Conservation (phyloP, 2,329 filamentous ascomycete genomes). For the Botryosphaeria dothidea region DNA sequence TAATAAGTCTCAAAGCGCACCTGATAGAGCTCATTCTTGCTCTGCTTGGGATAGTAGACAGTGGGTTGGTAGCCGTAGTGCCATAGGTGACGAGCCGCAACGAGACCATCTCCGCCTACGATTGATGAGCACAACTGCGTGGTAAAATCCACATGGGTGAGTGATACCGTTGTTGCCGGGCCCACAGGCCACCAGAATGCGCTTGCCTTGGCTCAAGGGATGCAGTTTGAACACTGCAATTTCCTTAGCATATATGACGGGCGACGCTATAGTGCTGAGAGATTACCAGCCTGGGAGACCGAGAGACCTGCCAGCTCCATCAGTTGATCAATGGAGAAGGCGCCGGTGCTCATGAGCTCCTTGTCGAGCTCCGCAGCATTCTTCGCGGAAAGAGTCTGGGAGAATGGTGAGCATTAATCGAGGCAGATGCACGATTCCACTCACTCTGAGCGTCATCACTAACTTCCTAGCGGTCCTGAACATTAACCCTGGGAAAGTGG, state of each 20-base stretch:
- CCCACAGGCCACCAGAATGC: slow-evolving; percentile 86
- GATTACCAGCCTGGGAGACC: slow-evolving; percentile 81
- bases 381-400: slow-evolving; percentile 80
- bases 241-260: not conserved
- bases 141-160: not conserved
- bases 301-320: slow-evolving; percentile 96
- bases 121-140: not conserved
- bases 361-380: slow-evolving; percentile 86
- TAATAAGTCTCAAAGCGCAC: slow-evolving; percentile 51
- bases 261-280: not conserved
- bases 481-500: not conserved
- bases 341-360: slow-evolving; percentile 86
- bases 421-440: not conserved
- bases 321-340: slow-evolving; percentile 92
- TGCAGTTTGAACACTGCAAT: slow-evolving; percentile 79
- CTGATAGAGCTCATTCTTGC: slow-evolving; percentile 83
- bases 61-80: slow-evolving; percentile 90
- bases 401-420: not conserved
- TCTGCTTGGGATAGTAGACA: slow-evolving; percentile 90
- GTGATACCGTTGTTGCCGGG: slow-evolving; percentile 64
- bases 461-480: not conserved
- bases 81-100: slow-evolving; percentile 86
- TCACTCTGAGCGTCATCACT: slow-evolving; percentile 30
- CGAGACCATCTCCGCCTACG: slow-evolving; percentile 86
- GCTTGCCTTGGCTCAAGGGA: slow-evolving; percentile 68